Percentiles rank a stretch among this genome's conserved stretches.
These are phyloP conservation scores for Aspergillus hortae DNA, from an alignment of 2,329 filamentous ascomycete species.

Conservation along the genomic window DNA sequence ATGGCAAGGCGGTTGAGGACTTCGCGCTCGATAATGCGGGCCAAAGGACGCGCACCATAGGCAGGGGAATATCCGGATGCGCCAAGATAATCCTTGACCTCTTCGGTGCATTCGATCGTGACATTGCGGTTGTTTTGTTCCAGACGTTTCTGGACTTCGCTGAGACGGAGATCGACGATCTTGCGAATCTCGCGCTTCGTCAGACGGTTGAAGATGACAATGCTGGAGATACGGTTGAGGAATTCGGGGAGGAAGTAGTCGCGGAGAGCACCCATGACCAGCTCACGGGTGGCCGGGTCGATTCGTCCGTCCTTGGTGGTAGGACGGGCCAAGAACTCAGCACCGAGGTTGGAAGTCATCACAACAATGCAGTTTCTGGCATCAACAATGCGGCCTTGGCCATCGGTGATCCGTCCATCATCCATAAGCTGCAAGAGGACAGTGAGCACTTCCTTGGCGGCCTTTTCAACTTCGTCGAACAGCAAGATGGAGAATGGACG, in stretches of 20 bases:
- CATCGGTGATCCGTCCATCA: constrained; percentile 96
- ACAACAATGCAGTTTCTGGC: constrained; percentile 98
- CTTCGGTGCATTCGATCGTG: constrained; percentile 72
- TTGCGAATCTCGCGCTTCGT: constrained; percentile 84
- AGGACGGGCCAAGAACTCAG: constrained; percentile 83
- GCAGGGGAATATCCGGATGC: constrained; percentile 89
- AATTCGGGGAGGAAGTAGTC: constrained; percentile 98
- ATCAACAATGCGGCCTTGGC: constrained; percentile 90
- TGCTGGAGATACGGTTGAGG: constrained; percentile 93
- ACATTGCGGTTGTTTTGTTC: constrained; percentile 80
- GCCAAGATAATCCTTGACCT: constrained; percentile 91
- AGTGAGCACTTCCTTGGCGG: constrained; percentile 93
- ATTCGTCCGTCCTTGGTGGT: constrained; percentile 77
- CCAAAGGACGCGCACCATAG: constrained; percentile 86
- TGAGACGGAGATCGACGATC: constrained; percentile 87
- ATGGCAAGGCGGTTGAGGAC: constrained; percentile 91
- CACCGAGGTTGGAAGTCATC: constrained; percentile 97
- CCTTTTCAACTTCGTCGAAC: constrained; percentile 98
- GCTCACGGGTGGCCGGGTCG: constrained; percentile 76
- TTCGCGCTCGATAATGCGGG: constrained; percentile 92
- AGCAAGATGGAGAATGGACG: constrained; percentile 96
- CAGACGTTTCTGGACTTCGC: constrained; percentile 90
- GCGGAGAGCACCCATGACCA: constrained; percentile 86
- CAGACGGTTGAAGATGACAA: constrained; percentile 97
- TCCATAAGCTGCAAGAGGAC: constrained; percentile 99